Conservation (phyloP, 192 early-diverging fungal species). For the Coemansia sp. region DNA sequence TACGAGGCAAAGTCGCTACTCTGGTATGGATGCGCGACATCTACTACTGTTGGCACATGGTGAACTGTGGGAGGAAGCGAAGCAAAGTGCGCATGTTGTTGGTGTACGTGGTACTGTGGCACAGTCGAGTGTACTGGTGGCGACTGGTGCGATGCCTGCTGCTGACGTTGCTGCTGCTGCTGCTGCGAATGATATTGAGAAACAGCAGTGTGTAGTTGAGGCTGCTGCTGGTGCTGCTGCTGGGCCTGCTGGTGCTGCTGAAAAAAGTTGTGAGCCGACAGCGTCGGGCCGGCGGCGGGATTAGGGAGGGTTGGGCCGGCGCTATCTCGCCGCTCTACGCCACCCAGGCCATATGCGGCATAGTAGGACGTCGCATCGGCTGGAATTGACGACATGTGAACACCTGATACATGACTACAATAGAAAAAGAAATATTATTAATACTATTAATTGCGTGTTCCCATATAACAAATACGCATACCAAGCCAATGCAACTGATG, state of each 20-base stretch:
- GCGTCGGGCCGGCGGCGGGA: conserved; percentile 9
- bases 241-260: conserved; percentile 16
- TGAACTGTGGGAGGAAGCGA: not conserved
- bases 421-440: not conserved
- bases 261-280: conserved; percentile 34
- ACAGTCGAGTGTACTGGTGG: conserved; percentile 16
- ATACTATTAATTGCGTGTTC: conserved; percentile 4
- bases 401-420: conserved; percentile 42
- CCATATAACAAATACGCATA: too few relatives aligned
- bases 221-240: conserved; percentile 6
- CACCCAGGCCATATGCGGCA: conserved; percentile 26
- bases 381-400: conserved; percentile 39
- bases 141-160: conserved; percentile 5
- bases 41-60: conserved; percentile 5
- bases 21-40: conserved; percentile 14
- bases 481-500: not conserved
- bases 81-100: conserved; percentile 11
- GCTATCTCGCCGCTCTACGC: conserved; percentile 21
- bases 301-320: conserved; percentile 11
- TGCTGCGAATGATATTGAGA: conserved; percentile 11
- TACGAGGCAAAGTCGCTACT: conserved; percentile 18
- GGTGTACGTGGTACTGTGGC: conserved; percentile 27
- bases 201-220: not conserved
- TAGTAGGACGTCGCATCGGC: conserved; percentile 39
- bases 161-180: conserved; percentile 12